Base-by-base conservation (phyloP, 306 rosid species). In the Castanea mollissima region DNA sequence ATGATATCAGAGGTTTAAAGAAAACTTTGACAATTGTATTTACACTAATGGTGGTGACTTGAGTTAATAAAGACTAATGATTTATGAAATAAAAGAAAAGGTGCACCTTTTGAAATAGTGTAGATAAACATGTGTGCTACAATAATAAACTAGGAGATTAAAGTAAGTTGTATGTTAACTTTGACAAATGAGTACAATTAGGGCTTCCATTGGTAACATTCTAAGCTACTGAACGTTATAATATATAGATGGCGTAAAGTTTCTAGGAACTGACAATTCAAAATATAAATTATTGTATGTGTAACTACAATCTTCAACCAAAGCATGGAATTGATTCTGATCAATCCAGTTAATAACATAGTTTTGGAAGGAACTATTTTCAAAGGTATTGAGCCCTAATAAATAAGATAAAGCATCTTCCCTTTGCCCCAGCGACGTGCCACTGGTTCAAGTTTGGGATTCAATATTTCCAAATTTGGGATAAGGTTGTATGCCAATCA, bases 1-100 rank as follows among this genome's bases (percentile, higher is more conserved):
- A 79, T 20, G 73, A 57, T 55, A 23, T 41, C 35, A 57, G 29
- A 76, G 63, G 56, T 54, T 12, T 31, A 82, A 54, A 73, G 69
- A 65, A 60, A 73, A 65, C 14, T 63, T 25, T 38, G 57, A 34
- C 58, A 38, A 7, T 55, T 64, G 71, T 12, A 3, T 38, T 57
- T 13, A 44, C 14, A 55, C 75, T 34, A 73, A 46, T 29, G 46
- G 41, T 64, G 14, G 23, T 18, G 16, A 35, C 51, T 67, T 18
- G 44, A 67, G 52, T 35, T 34, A 12, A 18, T 67, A 34, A 18
- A 6, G 25, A 67, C 35, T 23, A 35, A 19, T 34, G 51, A 34
- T 20, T n/a, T 67, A 32, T 3, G 3, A 34, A 67, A 21, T 18
- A 31, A 13, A 67, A 67, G 19, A 27, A 16, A 20, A 32, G 38